phyloP scores from a whole-genome alignment of 257 asterid species.

The Ballota nigra region DNA sequence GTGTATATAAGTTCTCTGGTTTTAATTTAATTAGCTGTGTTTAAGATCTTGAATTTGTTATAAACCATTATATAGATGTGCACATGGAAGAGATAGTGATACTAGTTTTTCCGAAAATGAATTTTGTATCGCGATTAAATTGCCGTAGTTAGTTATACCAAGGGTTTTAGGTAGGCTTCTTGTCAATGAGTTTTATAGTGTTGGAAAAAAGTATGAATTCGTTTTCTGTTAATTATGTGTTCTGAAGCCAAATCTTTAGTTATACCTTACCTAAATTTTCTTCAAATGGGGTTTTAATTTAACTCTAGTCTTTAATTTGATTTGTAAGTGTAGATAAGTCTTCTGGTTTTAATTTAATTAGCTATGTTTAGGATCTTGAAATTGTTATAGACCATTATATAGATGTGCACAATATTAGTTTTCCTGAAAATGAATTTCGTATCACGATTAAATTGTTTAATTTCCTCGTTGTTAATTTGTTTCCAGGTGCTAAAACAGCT shows the following conservation, averaged over 20 bases:
- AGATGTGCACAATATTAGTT: too few relatives aligned
- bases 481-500: constrained; percentile 37
- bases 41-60: too few relatives aligned
- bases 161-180: too few relatives aligned
- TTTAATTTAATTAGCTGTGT: constrained; percentile 22
- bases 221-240: not conserved
- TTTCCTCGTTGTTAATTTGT: constrained; percentile 3
- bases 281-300: constrained; percentile 12
- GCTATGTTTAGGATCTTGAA: too few relatives aligned
- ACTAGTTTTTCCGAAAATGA: too few relatives aligned
- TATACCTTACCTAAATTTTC: constrained; percentile 17
- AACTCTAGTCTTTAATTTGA: not conserved
- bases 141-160: too few relatives aligned
- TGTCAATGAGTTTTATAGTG: constrained; percentile 7
- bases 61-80: too few relatives aligned
- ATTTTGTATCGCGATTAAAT: too few relatives aligned
- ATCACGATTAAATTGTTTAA: too few relatives aligned
- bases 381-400: too few relatives aligned
- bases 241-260: constrained; percentile 11
- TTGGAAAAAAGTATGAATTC: not conserved
- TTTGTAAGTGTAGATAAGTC: not conserved
- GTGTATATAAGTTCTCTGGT: not conserved
- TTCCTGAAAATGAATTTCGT: too few relatives aligned
- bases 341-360: constrained; percentile 16
- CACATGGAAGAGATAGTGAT: too few relatives aligned